phyloP scores from a whole-genome alignment of 441 rosid species.

The Arabidopsis hybrid region DNA sequence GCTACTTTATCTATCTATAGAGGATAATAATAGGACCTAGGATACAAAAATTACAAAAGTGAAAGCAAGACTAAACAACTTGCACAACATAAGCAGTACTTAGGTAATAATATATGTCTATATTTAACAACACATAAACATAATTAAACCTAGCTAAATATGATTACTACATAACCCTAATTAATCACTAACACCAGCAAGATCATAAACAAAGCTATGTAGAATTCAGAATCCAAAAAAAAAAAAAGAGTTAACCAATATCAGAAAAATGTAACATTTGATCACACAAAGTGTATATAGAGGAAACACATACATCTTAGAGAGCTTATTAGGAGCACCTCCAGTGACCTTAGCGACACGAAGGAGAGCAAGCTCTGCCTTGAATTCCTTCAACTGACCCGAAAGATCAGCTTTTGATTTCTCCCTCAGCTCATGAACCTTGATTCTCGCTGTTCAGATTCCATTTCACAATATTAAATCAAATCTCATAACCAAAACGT shows the following conservation, averaged over 20 bases:
- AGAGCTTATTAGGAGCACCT: slow-evolving; percentile 94
- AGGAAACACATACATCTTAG: slow-evolving; percentile 69
- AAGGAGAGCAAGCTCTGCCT: slow-evolving; percentile 87
- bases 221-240: not conserved
- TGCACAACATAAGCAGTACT: not conserved
- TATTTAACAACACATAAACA: not conserved
- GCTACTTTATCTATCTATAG: not conserved
- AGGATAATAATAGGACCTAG: not conserved
- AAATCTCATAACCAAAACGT: not conserved
- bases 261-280: not conserved
- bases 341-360: slow-evolving; percentile 99
- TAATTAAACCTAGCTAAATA: not conserved
- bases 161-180: not conserved
- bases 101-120: no score
- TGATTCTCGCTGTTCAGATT: slow-evolving; percentile 72
- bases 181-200: not conserved
- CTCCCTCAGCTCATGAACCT: slow-evolving; percentile 94
- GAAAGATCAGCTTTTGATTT: slow-evolving; percentile 78
- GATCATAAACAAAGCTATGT: not conserved
- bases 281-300: not conserved
- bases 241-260: not conserved
- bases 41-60: not conserved
- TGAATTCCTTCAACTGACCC: slow-evolving; percentile 73
- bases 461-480: slow-evolving; percentile 23
- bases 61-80: not conserved